Evolutionary conservation across 1,284 basidiomycete species (phyloP), one percentile per base, ranked within the genome.

Genomic region (Trichosporon coremiiforme): DNA sequence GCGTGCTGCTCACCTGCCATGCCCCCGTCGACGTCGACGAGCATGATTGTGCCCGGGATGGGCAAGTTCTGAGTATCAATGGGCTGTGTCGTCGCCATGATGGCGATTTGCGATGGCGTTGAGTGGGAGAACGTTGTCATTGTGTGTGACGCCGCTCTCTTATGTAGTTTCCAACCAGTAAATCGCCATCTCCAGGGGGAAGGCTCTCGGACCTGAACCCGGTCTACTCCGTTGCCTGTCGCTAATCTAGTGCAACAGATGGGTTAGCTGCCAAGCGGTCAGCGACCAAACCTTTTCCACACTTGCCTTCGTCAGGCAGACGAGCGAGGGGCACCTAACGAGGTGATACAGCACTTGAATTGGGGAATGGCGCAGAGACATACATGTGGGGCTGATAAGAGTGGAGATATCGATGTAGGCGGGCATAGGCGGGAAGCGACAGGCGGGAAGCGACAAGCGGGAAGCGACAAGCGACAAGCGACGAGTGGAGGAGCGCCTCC

Each of bases 41-140:
- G 74, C 35, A 73, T 25, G n/a, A 75, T 55, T 17, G 74, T 70
- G 64, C 74, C 74, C 15, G 74, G 74, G n/a, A 75, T 69, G n/a
- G 74, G 73, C 31, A 73, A 68, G 50, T 68, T 41, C 13, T 36
- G 25, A 17, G 31, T 35, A 20, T 60, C 53, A 12, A 64, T 2
- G 66, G 1, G 5, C 0, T 17, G 57, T 8, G 29, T 35, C n/a
- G 22, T 57, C 25, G 57, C 57, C 57, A 60, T 60, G 31, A n/a
- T 13, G 57, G 29, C 55, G 4, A 15, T 33, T 13, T 31, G 29
- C 22, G 57, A 31, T 17, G 29, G 33, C 33, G 3, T 33, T 3
- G 33, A 25, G 22, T 15, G 57, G 29, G 57, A 31, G 15, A 60
- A 6, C 5, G 17, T 31, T 8, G 47, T 15, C n/a, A 8, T 3